phyloP scores from a whole-genome alignment of 495 filamentous ascomycete genomes.

The Penicillium arizonense region DNA sequence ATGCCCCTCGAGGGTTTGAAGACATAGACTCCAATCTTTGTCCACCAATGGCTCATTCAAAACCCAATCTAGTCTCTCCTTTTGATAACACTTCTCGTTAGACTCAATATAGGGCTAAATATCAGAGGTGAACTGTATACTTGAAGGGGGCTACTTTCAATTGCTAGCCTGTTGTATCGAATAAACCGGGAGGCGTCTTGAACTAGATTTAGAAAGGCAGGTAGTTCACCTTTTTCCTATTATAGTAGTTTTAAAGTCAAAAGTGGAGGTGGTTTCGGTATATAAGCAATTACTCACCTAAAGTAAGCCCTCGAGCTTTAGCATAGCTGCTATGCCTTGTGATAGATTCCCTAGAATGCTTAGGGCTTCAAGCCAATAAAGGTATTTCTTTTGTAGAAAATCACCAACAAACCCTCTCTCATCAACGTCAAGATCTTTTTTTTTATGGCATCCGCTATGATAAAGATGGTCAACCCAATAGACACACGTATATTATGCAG shows the following conservation, averaged over 20 bases:
- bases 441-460: too few species aligned
- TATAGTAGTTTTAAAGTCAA: background rate
- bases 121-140: conserved; percentile 28
- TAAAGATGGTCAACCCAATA: conserved; percentile 42
- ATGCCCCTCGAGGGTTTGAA: conserved; percentile 12
- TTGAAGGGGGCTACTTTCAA: conserved; percentile 32
- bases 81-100: conserved; percentile 19
- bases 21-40: conserved; percentile 12
- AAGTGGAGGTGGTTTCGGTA: background rate
- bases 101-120: conserved; percentile 25
- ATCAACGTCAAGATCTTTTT: too few species aligned
- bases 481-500: conserved; percentile 28
- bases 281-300: conserved; percentile 7
- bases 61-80: conserved; percentile 15
- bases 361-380: conserved; percentile 40
- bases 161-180: conserved; percentile 15
- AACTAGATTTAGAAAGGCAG: conserved; percentile 15
- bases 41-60: conserved; percentile 11
- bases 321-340: conserved; percentile 15
- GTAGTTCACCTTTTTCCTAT: background rate
- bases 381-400: conserved; percentile 26
- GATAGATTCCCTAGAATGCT: conserved; percentile 24
- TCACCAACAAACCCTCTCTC: conserved; percentile 7
- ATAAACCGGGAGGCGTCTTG: conserved; percentile 33
- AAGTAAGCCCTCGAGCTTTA: conserved; percentile 10